Evolutionary conservation across 495 filamentous ascomycete species (phyloP).

Genomic region (Hypoxylon cercidicola): DNA sequence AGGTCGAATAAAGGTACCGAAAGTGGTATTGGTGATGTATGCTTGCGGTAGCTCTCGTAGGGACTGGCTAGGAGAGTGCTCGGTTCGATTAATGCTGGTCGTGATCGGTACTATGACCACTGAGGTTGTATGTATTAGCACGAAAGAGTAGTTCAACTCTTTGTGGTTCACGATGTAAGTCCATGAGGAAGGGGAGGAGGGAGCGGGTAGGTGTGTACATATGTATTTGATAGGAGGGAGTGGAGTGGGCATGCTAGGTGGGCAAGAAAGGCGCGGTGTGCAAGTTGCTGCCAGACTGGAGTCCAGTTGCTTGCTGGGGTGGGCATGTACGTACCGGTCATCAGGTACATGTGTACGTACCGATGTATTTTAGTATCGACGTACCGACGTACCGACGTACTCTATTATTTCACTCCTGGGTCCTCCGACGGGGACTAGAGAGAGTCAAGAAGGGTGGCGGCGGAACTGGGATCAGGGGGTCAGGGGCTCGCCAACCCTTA

Average conservation of each 20-base stretch:
- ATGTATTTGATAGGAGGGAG: conserved; percentile 44
- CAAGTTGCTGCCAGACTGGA: conserved; percentile 22
- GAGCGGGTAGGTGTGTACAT: conserved; percentile 45
- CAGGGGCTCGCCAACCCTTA: conserved; percentile 41
- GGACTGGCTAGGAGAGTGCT: conserved; percentile 11
- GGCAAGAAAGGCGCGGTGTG: conserved; percentile 47
- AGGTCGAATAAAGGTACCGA: conserved; percentile 21
- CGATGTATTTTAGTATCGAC: conserved; percentile 13
- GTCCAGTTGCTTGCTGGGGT: conserved; percentile 16
- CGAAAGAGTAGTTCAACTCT: conserved; percentile 34
- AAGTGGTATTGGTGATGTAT: conserved; percentile 12
- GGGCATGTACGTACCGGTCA: conserved; percentile 36
- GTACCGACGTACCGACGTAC: conserved; percentile 20
- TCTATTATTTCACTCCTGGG: conserved; percentile 31
- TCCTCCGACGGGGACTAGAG: conserved; percentile 28
- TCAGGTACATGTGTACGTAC: conserved; percentile 18
- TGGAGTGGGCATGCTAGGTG: conserved; percentile 40
- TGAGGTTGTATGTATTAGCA: conserved; percentile 24
- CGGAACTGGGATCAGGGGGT: conserved; percentile 37
- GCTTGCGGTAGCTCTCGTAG: conserved; percentile 32
- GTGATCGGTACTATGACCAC: conserved; percentile 40
- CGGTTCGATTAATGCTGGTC: conserved; percentile 35
- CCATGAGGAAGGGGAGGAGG: conserved; percentile 19
- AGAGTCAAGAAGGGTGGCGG: conserved; percentile 30
- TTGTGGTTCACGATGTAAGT: conserved; percentile 38